Evolutionary conservation across 225 moss, liverwort and hornwort species (phyloP).

Genomic region (Bryum argenteum): DNA sequence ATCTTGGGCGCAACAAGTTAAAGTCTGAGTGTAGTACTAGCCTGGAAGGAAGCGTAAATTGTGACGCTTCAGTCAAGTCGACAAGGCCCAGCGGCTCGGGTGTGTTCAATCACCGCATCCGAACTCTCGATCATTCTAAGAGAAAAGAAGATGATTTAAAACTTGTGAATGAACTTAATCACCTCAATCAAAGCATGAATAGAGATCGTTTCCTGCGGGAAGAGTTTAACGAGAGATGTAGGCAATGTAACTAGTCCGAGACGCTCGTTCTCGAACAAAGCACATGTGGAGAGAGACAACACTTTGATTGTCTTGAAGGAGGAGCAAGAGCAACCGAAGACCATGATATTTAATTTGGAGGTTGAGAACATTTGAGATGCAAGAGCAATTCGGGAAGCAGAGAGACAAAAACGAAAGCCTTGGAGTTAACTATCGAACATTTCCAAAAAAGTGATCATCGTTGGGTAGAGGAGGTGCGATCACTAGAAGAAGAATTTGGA

Average conservation of each 20-base stretch:
- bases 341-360: conserved; percentile 49
- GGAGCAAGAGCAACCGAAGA: conserved; percentile 55
- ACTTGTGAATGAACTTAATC: conserved; percentile 50
- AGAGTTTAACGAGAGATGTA: conserved; percentile 49
- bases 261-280: conserved; percentile 53
- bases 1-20: conserved; percentile 59
- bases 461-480: conserved; percentile 48
- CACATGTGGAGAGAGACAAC: conserved; percentile 38
- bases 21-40: conserved; percentile 42
- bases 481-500: conserved; percentile 47
- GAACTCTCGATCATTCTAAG: conserved; percentile 41
- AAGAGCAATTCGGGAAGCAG: conserved; percentile 53
- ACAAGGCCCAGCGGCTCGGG: conserved; percentile 38
- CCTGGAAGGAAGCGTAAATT: conserved; percentile 49
- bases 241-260: conserved; percentile 45
- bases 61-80: conserved; percentile 47
- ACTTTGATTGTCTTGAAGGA: conserved; percentile 45
- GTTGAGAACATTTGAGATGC: conserved; percentile 48
- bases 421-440: conserved; percentile 46
- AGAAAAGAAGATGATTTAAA: conserved; percentile 45
- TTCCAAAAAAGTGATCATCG: conserved; percentile 37
- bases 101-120: conserved; percentile 35
- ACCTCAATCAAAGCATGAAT: conserved; percentile 43
- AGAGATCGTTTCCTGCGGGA: conserved; percentile 46
- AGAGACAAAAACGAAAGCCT: conserved; percentile 40